Base-by-base conservation (phyloP, 2,329 filamentous ascomycete genomes). In the Chrysoporthe puriensis region DNA sequence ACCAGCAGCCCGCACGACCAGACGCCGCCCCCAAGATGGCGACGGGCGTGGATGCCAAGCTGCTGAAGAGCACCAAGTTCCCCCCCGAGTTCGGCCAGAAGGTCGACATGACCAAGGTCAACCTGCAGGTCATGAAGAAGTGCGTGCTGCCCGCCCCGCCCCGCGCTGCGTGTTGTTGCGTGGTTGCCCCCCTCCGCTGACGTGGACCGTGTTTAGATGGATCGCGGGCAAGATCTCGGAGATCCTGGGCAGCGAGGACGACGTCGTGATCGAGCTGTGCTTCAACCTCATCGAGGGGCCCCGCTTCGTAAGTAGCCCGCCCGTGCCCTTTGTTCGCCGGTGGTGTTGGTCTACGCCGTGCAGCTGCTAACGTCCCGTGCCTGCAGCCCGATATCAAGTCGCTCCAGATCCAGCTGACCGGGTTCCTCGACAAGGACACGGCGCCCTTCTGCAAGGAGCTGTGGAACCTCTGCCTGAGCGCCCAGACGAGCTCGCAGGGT, bases 121-220 rank as follows among this genome's bases (percentile, higher is more conserved):
- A 99, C 77, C 85, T 97, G 62, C 93, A 97, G 79, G 92, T 99
- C 66, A 97, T 99, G 89, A 97, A 97, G 86, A 97, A 96, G 92
- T 96, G 77, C 76, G 90, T 81, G 69, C 32, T 57, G 26, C 32
- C 32, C 14, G 3, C 3, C 48, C 63, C 61, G 62, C 63, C n/a
- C 57, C 36, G 43, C 54, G 34, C 60, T 16, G 40, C 32, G 56
- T 34, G 32, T 58, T 58, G 14, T 13, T 40, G 14, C 8, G 14
- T 9, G 16, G 1, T 14, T 21, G 14, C 34, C 34, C 32, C 18
- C n/a, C 8, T 2, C 7, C 16, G 44, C 64, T 70, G 54, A 70
- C 66, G 57, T 21, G 21, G 70, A 64, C 63, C 69, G n/a, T 67
- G 61, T 36, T 44, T 73, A 97, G 94, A 84, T 99, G 96, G 96